Percentiles rank a stretch among this genome's conserved stretches.
These are phyloP conservation scores for Suillus weaverae DNA, from an alignment of 768 basidiomycete species.

Conservation along the genomic window DNA sequence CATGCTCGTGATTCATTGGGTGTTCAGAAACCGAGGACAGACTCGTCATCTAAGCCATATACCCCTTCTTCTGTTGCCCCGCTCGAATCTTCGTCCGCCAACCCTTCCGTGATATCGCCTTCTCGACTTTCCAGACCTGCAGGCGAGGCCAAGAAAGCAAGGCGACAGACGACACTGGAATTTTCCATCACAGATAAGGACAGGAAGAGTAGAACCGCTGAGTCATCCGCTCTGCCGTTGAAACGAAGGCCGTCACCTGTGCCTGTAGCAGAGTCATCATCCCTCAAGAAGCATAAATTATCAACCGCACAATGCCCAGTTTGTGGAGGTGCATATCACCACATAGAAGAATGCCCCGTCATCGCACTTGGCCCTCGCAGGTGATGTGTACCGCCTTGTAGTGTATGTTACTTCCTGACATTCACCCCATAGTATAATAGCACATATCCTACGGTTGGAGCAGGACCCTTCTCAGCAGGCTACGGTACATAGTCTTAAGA, in stretches of 20 bases:
- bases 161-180: neutral
- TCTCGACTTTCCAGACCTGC: neutral
- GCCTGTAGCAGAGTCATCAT: constrained; percentile 20
- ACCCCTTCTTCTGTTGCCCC: neutral
- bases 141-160: neutral
- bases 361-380: constrained; percentile 53
- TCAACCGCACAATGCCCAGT: constrained; percentile 43
- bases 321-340: constrained; percentile 48
- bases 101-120: neutral
- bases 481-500: constrained; percentile 40
- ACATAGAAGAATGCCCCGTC: constrained; percentile 55
- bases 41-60: constrained; percentile 8
- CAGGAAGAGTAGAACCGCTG: neutral
- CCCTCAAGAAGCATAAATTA: constrained; percentile 41
- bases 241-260: constrained; percentile 40
- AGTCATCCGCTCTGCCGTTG: constrained; percentile 18
- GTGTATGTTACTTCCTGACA: constrained; percentile 8
- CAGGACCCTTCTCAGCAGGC: constrained; percentile 35
- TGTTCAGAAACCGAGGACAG: neutral
- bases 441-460: constrained; percentile 46
- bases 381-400: constrained; percentile 34
- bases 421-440: constrained; percentile 37
- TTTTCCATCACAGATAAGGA: constrained; percentile 3
- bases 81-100: neutral
- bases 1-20: neutral